Evolutionary conservation across 805 yeast genomes (phyloP), one percentile per base, ranked within the genome.

Genomic region (Monosporozyma aquatica): DNA sequence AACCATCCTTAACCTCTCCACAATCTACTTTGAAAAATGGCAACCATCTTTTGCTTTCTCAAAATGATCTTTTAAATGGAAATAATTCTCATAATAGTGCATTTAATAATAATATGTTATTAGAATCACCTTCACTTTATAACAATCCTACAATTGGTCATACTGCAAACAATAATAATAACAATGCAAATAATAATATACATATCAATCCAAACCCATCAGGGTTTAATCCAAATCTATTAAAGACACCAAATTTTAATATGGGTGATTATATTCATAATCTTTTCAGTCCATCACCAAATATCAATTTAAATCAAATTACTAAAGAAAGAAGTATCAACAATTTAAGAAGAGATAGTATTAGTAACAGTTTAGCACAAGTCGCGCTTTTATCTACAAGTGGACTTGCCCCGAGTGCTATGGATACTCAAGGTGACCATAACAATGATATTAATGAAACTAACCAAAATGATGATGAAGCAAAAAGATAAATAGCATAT

Each of bases 191-290:
- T 30, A 24, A 14, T 10, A 23, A 18, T 20, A 32, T 17, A 17
- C 35, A 32, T 18, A 18, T 22, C 18, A 39, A 10, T 13, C 23
- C 17, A 17, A 32, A 5, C 23, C 14, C 35, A 18, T 18, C 35
- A 32, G 35, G 35, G 17, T 32, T 32, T 13, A 32, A 32, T 18
- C 22, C 35, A 13, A 45, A 47, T 29, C 40, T 59, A 9, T 41
- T 58, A 18, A 56, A 52, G 43, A 58, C 62, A 13, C 62, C 62
- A 6, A 60, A 58, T 38, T 61, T 61, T 39, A 59, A 57, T 47
- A 60, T 61, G 63, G 64, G 64, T 5, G 65, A 61, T 40, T 61
- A 61, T 47, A 60, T 61, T n/a, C 64, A 61, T 43, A 59, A 53
- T 32, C 47, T 61, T 10, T 61, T 61, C 49, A 57, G 63, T 40